Conservation (phyloP, 1,284 basidiomycete species). For the Melanopsichium pennsylvanicum region DNA sequence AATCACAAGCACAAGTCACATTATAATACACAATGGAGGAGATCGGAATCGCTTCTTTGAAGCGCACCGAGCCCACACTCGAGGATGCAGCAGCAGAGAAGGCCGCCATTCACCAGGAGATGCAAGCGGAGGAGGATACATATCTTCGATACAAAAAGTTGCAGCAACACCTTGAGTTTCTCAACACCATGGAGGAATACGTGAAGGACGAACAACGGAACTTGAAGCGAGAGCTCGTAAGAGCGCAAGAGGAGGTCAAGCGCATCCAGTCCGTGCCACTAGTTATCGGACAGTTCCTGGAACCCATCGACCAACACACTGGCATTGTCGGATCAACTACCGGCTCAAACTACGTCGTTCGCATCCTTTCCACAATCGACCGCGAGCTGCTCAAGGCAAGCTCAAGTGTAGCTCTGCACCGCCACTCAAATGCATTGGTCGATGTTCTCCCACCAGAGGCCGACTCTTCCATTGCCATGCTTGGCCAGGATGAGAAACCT, state of each 20-base stretch:
- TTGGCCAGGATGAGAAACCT: slow-evolving; percentile 76
- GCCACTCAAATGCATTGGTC: slow-evolving; percentile 97
- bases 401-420: slow-evolving; percentile 94
- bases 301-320: slow-evolving; percentile 97
- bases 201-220: slow-evolving; percentile 99
- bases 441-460: slow-evolving; percentile 99
- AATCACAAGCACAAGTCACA: background rate
- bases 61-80: slow-evolving; percentile 53
- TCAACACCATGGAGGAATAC: slow-evolving; percentile 72
- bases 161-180: slow-evolving; percentile 65
- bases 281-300: slow-evolving; percentile 99
- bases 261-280: slow-evolving; percentile 98
- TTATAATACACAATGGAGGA: slow-evolving; percentile 53
- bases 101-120: slow-evolving; percentile 53
- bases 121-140: slow-evolving; percentile 58
- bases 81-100: slow-evolving; percentile 58
- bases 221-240: slow-evolving; percentile 94
- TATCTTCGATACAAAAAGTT: slow-evolving; percentile 65
- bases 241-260: slow-evolving; percentile 99
- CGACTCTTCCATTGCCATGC: slow-evolving; percentile 88
- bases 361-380: slow-evolving; percentile 96
- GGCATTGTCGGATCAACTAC: slow-evolving; percentile 98
- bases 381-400: slow-evolving; percentile 96
- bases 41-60: slow-evolving; percentile 55
- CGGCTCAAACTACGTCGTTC: slow-evolving; percentile 97